Evolutionary conservation across 139 green algal genomes (phyloP), one percentile per base, ranked within the genome.

Genomic region (Picochlorum sp.): DNA sequence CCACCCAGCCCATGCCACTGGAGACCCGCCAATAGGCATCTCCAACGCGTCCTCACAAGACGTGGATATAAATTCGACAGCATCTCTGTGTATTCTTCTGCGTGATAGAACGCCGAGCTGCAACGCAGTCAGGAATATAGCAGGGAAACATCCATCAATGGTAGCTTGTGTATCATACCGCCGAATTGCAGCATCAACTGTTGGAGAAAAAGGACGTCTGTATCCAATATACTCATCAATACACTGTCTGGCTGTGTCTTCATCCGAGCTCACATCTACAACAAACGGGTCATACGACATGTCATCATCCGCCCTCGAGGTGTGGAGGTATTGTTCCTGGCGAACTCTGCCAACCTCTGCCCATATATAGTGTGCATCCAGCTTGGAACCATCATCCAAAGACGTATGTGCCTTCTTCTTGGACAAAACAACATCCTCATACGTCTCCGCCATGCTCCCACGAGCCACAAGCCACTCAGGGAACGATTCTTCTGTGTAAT

Each of bases 111-210:
- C 60, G 18, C 84, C 84, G 26, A 90, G 73, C 5, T 71, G 31
- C 57, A 88, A 55, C 1, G 73, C 69, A 26, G 71, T 69, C 23
- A 37, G 66, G 55, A 89, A 85, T 21, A 89, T 62, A 3, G 83
- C 78, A 8, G 76, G 74, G 62, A 88, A 89, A 49, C 74, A 85
- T 9, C 74, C 81, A 21, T 77, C 65, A 0, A 68, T 70, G 2
- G 62, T 65, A 16, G 76, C 76, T 1, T 76, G 73, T 28, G 56
- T 15, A 49, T 73, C 65, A 31, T 49, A 61, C 7, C 52, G 4
- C 3, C 41, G 38, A 6, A 77, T 59, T 7, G 63, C 62, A 13
- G 21, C 16, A 21, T 37, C 57, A 11, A 77, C 56, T 21, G 47
- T 21, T 4, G 13, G 7, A 54, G 18, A 26, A 26, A 26, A 21